Evolutionary conservation across 148 eudicot species (phyloP), one percentile per base, ranked within the genome.

Genomic region (Beta vulgaris): DNA sequence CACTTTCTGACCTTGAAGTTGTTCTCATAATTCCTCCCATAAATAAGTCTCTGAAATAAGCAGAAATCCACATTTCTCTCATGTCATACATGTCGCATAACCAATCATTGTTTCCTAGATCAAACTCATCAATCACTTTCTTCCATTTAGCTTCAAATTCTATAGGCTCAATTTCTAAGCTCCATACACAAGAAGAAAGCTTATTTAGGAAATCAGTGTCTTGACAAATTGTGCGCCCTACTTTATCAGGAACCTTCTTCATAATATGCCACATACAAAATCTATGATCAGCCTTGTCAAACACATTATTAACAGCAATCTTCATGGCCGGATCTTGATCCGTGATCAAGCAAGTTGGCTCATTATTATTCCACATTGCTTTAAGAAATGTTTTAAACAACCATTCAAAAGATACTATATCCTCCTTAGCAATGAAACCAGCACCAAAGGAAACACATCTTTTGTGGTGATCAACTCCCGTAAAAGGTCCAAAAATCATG

Each of bases 241-340:
- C 74, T 12, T 53, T 71, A 2, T 53, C 23, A 3, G 74, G 39
- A 23, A 71, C 16, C 9, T 71, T 71, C 15, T 14, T 32, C 62
- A 71, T 51, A 2, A 71, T 51, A 19, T 70, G 40, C 73, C 60
- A 44, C 59, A 28, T 32, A 26, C 73, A 69, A 31, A 46, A 69
- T 12, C 73, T 15, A 36, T 69, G 58, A 1, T 5, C 3, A 3
- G 59, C 7, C n/a, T 18, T 49, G 6, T 31, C 4, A 71, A 53
- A 71, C 6, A 71, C 61, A 14, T 11, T 29, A 0, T 28, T 8
- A 8, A 71, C 23, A 4, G 40, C 44, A 36, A 34, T 2, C 10
- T 71, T 54, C 64, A 71, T 53, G 0, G 48, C 21, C 3, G 64
- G 74, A 32, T 74, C 69, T 28, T 74, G 44, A 21, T 74, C 70